These are phyloP conservation scores for Tephrocybe sp. DNA, from an alignment of 768 basidiomycete genomes.

Conservation along the genomic window DNA sequence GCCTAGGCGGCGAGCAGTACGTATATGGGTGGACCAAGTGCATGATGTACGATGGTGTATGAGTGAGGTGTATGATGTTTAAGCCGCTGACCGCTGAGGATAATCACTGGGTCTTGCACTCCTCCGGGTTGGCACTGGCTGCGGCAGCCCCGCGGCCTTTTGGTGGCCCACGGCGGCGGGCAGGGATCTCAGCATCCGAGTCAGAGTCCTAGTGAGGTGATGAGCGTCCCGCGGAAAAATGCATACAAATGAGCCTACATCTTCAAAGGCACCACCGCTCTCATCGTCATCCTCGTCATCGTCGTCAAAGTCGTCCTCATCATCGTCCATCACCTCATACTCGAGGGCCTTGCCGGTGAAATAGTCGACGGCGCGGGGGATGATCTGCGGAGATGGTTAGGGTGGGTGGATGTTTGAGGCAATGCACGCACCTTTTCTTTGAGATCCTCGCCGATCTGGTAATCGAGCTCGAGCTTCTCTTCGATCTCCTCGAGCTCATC, in stretches of 20 bases:
- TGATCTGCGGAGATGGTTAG: slow-evolving; percentile 52
- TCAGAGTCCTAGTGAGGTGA: slow-evolving; percentile 55
- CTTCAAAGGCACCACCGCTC: slow-evolving; percentile 58
- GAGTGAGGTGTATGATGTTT: not conserved
- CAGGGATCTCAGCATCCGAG: slow-evolving; percentile 65
- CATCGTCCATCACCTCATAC: slow-evolving; percentile 63
- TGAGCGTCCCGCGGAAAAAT: not conserved
- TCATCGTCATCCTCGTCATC: slow-evolving; percentile 61
- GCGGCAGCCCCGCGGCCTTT: slow-evolving; percentile 51
- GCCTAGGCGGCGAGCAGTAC: slow-evolving; percentile 3
- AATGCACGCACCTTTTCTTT: slow-evolving; percentile 81
- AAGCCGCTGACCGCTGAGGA: too few species aligned
- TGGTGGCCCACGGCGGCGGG: slow-evolving; percentile 56
- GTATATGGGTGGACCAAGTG: not conserved
- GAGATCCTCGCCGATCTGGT: slow-evolving; percentile 97
- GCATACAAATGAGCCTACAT: slow-evolving; percentile 33
- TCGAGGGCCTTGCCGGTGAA: slow-evolving; percentile 97
- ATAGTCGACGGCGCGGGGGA: slow-evolving; percentile 94
- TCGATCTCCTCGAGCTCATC: slow-evolving; percentile 90
- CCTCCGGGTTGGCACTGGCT: slow-evolving; percentile 70
- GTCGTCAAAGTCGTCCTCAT: slow-evolving; percentile 61
- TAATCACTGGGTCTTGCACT: slow-evolving; percentile 87
- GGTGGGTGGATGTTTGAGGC: not conserved
- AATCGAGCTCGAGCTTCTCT: slow-evolving; percentile 92
- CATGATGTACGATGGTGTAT: not conserved